Conservation (phyloP, 148 eudicot species). For the Talinum fruticosum region DNA sequence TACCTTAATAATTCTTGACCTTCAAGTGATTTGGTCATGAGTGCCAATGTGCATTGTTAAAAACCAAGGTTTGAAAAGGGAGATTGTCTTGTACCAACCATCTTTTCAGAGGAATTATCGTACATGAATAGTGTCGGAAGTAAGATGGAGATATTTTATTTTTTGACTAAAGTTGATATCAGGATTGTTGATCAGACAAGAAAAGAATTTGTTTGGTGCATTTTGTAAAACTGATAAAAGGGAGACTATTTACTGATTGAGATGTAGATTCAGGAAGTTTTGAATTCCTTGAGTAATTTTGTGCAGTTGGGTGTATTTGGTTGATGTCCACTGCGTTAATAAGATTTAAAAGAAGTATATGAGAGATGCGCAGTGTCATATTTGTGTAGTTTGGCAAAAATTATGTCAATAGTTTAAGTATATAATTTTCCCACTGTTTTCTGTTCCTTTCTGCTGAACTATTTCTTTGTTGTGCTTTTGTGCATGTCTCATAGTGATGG, state of each 20-base stretch:
- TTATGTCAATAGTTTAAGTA: background rate
- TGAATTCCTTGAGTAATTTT: background rate
- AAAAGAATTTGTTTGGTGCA: background rate
- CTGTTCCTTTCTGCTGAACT: constrained; percentile 1
- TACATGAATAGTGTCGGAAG: background rate
- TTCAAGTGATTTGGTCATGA: background rate
- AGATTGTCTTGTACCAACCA: background rate
- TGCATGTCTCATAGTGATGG: constrained; percentile 59
- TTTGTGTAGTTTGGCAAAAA: background rate
- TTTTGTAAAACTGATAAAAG: background rate
- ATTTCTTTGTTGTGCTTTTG: constrained; percentile 6
- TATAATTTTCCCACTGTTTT: background rate
- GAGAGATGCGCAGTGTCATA: background rate
- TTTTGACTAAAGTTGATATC: background rate
- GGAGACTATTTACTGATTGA: background rate
- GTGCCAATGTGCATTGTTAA: background rate
- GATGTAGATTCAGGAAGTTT: background rate
- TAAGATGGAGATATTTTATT: background rate
- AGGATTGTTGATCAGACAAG: background rate
- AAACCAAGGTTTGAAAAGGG: background rate
- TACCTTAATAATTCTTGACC: background rate
- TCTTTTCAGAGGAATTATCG: background rate
- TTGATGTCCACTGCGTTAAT: background rate
- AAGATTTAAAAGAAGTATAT: background rate
- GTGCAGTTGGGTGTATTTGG: background rate